These are phyloP conservation scores for Nematodospora valgi DNA, from an alignment of 805 yeast genomes.

Conservation along the genomic window DNA sequence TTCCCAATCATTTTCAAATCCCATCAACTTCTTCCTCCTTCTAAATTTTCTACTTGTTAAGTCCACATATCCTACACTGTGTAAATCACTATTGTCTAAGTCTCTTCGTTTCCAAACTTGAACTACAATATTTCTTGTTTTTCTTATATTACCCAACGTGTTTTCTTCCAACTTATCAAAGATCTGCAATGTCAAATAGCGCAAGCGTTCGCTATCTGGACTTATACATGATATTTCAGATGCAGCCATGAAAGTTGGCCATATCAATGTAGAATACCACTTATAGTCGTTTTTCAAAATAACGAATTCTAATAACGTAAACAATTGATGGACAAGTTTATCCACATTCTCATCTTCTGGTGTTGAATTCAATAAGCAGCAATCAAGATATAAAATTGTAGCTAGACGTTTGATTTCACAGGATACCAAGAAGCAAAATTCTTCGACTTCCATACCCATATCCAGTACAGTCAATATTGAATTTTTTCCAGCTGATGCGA, in stretches of 20 bases:
- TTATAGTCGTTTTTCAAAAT: slow-evolving; percentile 23
- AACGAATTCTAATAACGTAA: slow-evolving; percentile 20
- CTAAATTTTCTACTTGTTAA: slow-evolving; percentile 2
- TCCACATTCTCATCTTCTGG: slow-evolving; percentile 19
- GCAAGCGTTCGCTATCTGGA: slow-evolving; percentile 23
- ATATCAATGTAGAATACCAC: slow-evolving; percentile 28
- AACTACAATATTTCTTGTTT: slow-evolving; percentile 18
- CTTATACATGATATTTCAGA: slow-evolving; percentile 21
- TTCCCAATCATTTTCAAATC: slow-evolving; percentile 29
- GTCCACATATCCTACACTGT: slow-evolving; percentile 14
- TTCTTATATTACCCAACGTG: slow-evolving; percentile 27
- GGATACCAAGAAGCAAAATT: slow-evolving; percentile 23
- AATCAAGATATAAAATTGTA: slow-evolving; percentile 21
- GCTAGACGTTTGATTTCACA: slow-evolving; percentile 26
- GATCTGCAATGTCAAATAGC: slow-evolving; percentile 22
- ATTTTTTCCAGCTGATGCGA: not conserved
- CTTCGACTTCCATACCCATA: slow-evolving; percentile 14
- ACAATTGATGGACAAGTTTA: slow-evolving; percentile 14
- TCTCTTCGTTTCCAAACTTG: slow-evolving; percentile 29
- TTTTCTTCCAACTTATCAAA: slow-evolving; percentile 20
- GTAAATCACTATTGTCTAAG: slow-evolving; percentile 17
- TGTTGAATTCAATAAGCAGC: slow-evolving; percentile 22
- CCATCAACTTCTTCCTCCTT: slow-evolving; percentile 14
- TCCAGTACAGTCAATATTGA: not conserved
- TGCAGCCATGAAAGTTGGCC: slow-evolving; percentile 27